Evolutionary conservation across 371 early-diverging fungal genomes (phyloP).

Genomic region (Zopfochytrium polystomum): DNA sequence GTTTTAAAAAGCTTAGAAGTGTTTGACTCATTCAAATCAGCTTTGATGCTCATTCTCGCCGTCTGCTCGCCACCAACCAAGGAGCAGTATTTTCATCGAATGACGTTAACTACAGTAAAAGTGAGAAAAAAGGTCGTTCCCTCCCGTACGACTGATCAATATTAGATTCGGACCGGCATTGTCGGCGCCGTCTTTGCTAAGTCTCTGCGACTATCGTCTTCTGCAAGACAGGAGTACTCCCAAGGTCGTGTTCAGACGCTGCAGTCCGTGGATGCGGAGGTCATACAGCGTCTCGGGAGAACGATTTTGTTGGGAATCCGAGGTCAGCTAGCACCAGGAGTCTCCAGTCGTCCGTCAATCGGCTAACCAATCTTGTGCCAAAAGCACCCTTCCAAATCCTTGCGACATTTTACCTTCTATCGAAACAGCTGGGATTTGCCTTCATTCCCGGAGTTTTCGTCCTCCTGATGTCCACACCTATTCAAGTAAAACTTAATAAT

Average conservation of each 20-base stretch:
- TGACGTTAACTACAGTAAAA: slow-evolving; percentile 7
- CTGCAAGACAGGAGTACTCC: slow-evolving; percentile 13
- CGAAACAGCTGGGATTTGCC: slow-evolving; percentile 14
- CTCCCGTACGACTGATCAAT: background rate
- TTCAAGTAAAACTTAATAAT: slow-evolving; percentile 11
- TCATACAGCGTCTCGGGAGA: background rate
- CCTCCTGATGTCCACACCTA: slow-evolving; percentile 4
- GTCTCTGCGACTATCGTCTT: slow-evolving; percentile 13
- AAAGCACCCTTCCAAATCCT: slow-evolving; percentile 1
- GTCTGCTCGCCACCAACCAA: slow-evolving; percentile 12
- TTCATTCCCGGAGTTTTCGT: slow-evolving; percentile 21
- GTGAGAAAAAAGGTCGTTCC: background rate
- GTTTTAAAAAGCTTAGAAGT: too few relatives aligned
- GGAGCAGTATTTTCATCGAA: slow-evolving; percentile 15
- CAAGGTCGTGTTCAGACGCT: slow-evolving; percentile 24
- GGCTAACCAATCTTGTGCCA: too few relatives aligned
- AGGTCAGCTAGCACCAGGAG: background rate
- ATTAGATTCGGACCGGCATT: slow-evolving; percentile 11
- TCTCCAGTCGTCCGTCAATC: background rate
- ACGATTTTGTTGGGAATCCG: slow-evolving; percentile 9
- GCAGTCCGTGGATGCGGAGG: slow-evolving; percentile 17
- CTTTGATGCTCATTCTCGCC: slow-evolving; percentile 4
- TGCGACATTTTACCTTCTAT: slow-evolving; percentile 8
- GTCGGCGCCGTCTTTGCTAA: slow-evolving; percentile 15
- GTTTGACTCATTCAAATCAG: too few relatives aligned